A percentile compares a stretch with the other conserved stretches of the same genome.
phyloP scores from a whole-genome alignment of 129 eudicot species.

The Saposhnikovia divaricata region DNA sequence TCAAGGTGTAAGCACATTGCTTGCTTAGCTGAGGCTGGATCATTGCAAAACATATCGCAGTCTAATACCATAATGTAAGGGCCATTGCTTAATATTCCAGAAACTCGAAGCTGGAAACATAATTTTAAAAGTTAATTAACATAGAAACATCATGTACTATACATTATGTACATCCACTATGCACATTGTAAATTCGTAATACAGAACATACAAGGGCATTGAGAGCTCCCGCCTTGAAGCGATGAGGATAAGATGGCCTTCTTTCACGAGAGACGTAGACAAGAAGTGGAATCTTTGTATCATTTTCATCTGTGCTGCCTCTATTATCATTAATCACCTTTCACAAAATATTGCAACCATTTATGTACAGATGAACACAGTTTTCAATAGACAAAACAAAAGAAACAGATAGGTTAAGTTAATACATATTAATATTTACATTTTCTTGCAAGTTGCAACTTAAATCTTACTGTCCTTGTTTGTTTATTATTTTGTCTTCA shows the following conservation, averaged over 20 bases:
- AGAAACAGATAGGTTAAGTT: background rate
- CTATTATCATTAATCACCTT: conserved; percentile 54
- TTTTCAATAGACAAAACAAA: background rate
- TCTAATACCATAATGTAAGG: conserved; percentile 64
- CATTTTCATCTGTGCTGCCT: conserved; percentile 17
- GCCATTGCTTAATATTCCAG: conserved; percentile 64
- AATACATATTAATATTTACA: background rate
- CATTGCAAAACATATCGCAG: conserved; percentile 89
- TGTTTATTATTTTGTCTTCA: too few relatives aligned
- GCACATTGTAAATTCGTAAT: background rate
- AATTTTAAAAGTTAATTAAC: background rate
- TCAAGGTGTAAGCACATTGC: conserved; percentile 98
- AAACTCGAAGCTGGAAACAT: conserved; percentile 70
- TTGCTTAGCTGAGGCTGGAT: conserved; percentile 74
- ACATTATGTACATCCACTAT: too few relatives aligned
- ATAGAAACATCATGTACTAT: background rate
- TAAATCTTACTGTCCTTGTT: background rate
- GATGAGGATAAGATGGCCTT: conserved; percentile 70
- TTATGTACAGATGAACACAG: background rate
- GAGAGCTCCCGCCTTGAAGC: conserved; percentile 92
- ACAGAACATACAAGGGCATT: conserved; percentile 54
- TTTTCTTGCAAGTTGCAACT: background rate
- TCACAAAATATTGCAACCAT: background rate
- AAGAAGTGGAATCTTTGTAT: conserved; percentile 51
- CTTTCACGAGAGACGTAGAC: conserved; percentile 82